Evolutionary conservation across 2,329 filamentous ascomycete genomes (phyloP), one percentile per base, ranked within the genome.

Genomic region (Sporothrix inflata): DNA sequence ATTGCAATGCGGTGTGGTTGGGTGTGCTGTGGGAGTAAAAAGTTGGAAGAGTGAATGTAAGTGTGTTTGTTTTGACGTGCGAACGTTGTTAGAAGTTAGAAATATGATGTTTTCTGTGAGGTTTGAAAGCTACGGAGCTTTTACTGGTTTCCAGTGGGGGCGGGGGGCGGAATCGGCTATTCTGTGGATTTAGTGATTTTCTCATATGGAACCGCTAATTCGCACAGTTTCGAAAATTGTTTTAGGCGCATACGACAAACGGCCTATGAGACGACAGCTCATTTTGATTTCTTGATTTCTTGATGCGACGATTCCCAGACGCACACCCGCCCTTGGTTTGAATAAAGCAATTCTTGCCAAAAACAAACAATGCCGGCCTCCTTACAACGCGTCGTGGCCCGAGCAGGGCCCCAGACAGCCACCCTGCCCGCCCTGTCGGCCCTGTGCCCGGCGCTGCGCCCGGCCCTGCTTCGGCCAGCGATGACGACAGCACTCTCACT

Each of bases 141-240:
- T n/a, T 30, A 66, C 21, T 49, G 24, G 14, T 14, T 19, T 27
- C 16, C 16, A 34, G 21, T 47, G 63, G 63, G 63, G 40, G 61
- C 61, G 61, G 63, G 63, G 45, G 19, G n/a, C 5, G 9, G 30
- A 14, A 40, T 57, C 53, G 30, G 30, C 14, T 12, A 12, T n/a
- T 9, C 30, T 65, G 60, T 45, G 60, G 0, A 2, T 4, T 30
- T 65, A 65, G 60, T 27, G 12, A 3, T 9, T 27, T 61, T 45
- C 16, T 4, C n/a, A 4, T 27, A 1, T 4, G 7, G 1, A 1
- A 3, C 0, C 0, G 11, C 11, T 19, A 8, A 45, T 65, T 24
- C 8, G n/a, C 38, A 27, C 60, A 65, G n/a, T 4, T 65, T 30
- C 51, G 21, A 65, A 65, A 65, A 24, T 45, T 65, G 60, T 9